These are phyloP conservation scores for Argentina anserina DNA, from an alignment of 306 rosid genomes.

Conservation along the genomic window DNA sequence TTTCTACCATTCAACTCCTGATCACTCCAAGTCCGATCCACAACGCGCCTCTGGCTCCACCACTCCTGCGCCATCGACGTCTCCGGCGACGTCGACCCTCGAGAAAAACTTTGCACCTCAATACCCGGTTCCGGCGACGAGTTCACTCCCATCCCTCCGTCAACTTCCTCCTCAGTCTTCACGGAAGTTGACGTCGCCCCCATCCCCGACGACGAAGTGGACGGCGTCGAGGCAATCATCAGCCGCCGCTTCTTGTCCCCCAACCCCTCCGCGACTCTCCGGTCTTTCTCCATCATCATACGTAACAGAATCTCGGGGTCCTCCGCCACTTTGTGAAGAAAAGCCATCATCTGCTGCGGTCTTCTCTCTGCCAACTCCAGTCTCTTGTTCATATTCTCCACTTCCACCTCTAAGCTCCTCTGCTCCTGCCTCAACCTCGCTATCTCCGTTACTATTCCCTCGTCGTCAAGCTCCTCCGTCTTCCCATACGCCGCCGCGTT, in stretches of 20 bases:
- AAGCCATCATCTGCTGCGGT: constrained; percentile 88
- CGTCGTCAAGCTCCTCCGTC: constrained; percentile 48
- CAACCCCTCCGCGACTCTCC: constrained; percentile 1
- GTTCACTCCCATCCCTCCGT: constrained; percentile 19
- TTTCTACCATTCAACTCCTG: constrained; percentile 21
- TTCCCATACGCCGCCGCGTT: constrained; percentile 13
- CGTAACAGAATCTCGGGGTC: constrained; percentile 67
- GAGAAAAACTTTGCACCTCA: constrained; percentile 31
- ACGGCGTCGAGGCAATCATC: constrained; percentile 31
- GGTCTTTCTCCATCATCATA: constrained; percentile 40
- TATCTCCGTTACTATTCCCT: constrained; percentile 58
- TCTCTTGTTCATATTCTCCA: constrained; percentile 64
- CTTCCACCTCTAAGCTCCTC: constrained; percentile 51
- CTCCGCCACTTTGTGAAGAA: constrained; percentile 59
- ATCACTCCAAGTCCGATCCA: constrained; percentile 1
- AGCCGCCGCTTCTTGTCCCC: constrained; percentile 46
- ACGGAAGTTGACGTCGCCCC: constrained; percentile 11
- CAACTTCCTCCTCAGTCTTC: constrained; percentile 52
- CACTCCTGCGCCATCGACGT: constrained; percentile 14
- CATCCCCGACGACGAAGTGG: constrained; percentile 39
- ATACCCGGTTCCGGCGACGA: constrained; percentile 50
- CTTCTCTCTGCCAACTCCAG: constrained; percentile 67
- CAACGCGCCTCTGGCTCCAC: constrained; percentile 26
- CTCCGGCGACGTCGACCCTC: constrained; percentile 28
- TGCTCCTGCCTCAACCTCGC: constrained; percentile 68